phyloP scores from a whole-genome alignment of 148 eudicot genomes.

The Rhododendron molle region DNA sequence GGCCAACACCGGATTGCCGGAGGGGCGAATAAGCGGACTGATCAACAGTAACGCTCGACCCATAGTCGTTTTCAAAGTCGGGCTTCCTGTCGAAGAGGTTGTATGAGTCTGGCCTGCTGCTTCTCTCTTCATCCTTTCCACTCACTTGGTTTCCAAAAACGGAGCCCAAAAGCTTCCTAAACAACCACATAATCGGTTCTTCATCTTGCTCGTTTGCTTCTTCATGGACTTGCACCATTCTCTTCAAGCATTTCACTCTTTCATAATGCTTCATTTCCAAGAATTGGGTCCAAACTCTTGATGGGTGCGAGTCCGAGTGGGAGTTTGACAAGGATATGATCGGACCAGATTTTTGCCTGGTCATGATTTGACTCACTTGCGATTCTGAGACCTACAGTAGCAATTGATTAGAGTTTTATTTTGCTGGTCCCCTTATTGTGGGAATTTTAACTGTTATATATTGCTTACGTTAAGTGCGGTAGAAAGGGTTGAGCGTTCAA shows the following conservation, averaged over 20 bases:
- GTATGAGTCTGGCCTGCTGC: too few species aligned
- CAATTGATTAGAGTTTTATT: not conserved
- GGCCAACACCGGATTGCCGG: constrained; percentile 39
- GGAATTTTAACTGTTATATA: too few species aligned
- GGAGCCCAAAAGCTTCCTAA: not conserved
- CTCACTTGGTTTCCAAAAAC: not conserved
- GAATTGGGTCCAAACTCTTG: too few species aligned
- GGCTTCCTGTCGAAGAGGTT: too few species aligned
- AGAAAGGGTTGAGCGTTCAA: too few species aligned
- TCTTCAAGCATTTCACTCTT: constrained; percentile 38
- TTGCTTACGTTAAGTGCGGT: too few species aligned
- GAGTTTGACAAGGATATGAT: constrained; percentile 35
- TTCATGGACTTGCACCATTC: not conserved
- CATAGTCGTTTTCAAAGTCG: too few species aligned
- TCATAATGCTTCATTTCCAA: too few species aligned
- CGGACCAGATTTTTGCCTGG: constrained; percentile 38
- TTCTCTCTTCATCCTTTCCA: too few species aligned
- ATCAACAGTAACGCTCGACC: too few species aligned
- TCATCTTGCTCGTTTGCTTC: not conserved
- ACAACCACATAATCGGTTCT: not conserved
- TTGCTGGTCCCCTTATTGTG: not conserved
- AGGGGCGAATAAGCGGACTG: constrained; percentile 39
- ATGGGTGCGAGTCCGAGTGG: not conserved
- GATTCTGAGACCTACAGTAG: constrained; percentile 48
- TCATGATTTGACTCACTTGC: constrained; percentile 42